Conservation (phyloP, 1,284 basidiomycete genomes). For the Moniliella sp. region DNA sequence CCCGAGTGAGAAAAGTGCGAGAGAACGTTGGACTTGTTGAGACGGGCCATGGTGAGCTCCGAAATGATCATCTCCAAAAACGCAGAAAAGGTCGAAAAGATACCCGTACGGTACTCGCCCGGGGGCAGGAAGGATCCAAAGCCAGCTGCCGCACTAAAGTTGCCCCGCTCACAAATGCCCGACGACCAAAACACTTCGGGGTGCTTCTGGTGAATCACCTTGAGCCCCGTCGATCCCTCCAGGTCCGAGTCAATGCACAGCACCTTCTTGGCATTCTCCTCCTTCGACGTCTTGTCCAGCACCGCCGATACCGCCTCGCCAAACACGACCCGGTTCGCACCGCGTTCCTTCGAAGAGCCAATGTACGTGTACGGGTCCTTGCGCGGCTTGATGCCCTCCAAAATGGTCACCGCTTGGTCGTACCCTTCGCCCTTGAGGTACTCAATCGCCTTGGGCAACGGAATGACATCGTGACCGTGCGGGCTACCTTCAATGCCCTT, state of each 20-base stretch:
- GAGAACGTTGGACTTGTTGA: slow-evolving; percentile 48
- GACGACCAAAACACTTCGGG: slow-evolving; percentile 63
- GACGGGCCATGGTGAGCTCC: slow-evolving; percentile 59
- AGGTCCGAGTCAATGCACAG: slow-evolving; percentile 69
- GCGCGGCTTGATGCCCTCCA: slow-evolving; percentile 47
- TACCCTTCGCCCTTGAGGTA: slow-evolving; percentile 51
- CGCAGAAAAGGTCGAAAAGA: slow-evolving; percentile 66
- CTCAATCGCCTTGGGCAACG: slow-evolving; percentile 50
- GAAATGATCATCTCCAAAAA: slow-evolving; percentile 70
- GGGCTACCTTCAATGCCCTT: slow-evolving; percentile 52
- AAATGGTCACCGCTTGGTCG: slow-evolving; percentile 41
- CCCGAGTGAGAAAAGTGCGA: slow-evolving; percentile 70
- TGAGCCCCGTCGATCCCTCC: slow-evolving; percentile 63
- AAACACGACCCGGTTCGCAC: slow-evolving; percentile 57
- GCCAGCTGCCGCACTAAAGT: slow-evolving; percentile 61
- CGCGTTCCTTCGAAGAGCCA: slow-evolving; percentile 51
- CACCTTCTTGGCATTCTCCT: slow-evolving; percentile 2
- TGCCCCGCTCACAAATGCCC: slow-evolving; percentile 61
- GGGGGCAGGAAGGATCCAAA: slow-evolving; percentile 43
- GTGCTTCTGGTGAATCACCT: slow-evolving; percentile 62
- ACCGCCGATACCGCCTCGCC: slow-evolving; percentile 59
- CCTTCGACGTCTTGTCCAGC: slow-evolving; percentile 40
- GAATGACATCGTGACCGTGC: slow-evolving; percentile 53
- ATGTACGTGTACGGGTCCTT: slow-evolving; percentile 44
- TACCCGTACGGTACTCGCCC: slow-evolving; percentile 8